Percentiles rank a stretch among this genome's conserved stretches.
Conservation (phyloP, 345 rosid species). For the Linum tenue region DNA sequence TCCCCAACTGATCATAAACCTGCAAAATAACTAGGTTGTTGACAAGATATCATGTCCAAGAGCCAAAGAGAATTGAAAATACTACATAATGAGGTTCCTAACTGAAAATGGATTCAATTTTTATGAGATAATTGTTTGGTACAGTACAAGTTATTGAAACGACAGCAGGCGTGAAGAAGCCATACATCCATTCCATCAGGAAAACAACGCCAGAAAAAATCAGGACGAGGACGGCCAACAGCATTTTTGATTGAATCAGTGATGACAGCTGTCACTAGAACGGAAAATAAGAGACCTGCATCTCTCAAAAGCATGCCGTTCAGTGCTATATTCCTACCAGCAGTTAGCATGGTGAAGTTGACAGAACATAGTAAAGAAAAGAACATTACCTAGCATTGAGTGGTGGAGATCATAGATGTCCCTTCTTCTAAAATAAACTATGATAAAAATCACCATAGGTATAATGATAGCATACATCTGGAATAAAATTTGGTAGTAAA, state of each 20-base stretch:
- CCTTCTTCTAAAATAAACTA: constrained; percentile 49
- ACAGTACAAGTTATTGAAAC: constrained; percentile 7
- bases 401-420: constrained; percentile 92
- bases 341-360: background rate
- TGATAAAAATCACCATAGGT: constrained; percentile 51
- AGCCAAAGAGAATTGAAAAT: background rate
- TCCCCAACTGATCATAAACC: constrained; percentile 56
- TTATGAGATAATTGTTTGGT: background rate
- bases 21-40: constrained; percentile 18
- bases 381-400: constrained; percentile 53
- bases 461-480: constrained; percentile 53
- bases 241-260: constrained; percentile 78
- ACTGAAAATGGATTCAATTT: constrained; percentile 4
- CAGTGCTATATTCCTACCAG: constrained; percentile 1
- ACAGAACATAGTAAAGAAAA: constrained; percentile 5
- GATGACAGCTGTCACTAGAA: constrained; percentile 53
- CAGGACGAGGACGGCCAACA: constrained; percentile 86
- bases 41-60: background rate
- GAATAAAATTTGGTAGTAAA: constrained; percentile 7
- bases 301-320: constrained; percentile 2
- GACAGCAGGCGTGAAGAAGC: constrained; percentile 16
- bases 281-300: constrained; percentile 71
- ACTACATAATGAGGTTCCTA: background rate
- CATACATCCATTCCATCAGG: constrained; percentile 83
- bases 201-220: constrained; percentile 95